Evolutionary conservation across 2,329 filamentous ascomycete genomes (phyloP), one percentile per base, ranked within the genome.

Genomic region (Lizonia empirigonia): DNA sequence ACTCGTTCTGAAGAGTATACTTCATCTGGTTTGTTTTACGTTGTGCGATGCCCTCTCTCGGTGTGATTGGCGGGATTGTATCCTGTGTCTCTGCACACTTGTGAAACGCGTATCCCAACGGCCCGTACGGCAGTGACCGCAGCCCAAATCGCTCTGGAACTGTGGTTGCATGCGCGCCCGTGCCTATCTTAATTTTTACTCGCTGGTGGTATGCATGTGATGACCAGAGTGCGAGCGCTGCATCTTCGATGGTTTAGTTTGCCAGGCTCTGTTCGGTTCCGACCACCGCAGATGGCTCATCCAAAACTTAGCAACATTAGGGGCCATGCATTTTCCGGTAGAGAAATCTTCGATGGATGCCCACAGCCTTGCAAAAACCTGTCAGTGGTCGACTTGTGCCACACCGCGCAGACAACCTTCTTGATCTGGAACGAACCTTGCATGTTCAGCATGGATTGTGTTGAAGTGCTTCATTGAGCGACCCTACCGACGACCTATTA

Each of bases 81-180:
- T 35, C 40, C 23, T 32, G 26, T 38, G 23, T 39, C 33, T 40
- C 40, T 40, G 26, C 42, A 35, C 44, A 48, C 30, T 13, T 50
- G 15, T 27, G 40, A 53, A 45, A 44, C 50, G 53, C 40, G 8
- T 40, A 20, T 22, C 34, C 30, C 39, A 29, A 49, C 55, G 44
- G 48, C 39, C 53, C 48, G 40, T 30, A 38, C 55, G 44, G 45
- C 41, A 50, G 38, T 36, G 41, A 54, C 50, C 44, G 39, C 29
- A 40, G 22, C 24, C 26, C 23, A 27, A 12, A 23, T n/a, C 20
- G 32, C 30, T 44, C n/a, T 48, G 48, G 20, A 49, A 26, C 26
- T 33, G 23, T 34, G 29, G 33, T 44, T 16, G 33, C 16, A 29
- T 18, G 29, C 15, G 26, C 15, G 29, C 22, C 22, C n/a, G 8